Evolutionary conservation across 2,329 filamentous ascomycete genomes (phyloP), one percentile per base, ranked within the genome.

Genomic region (Paracorniculantispora psalliotae): DNA sequence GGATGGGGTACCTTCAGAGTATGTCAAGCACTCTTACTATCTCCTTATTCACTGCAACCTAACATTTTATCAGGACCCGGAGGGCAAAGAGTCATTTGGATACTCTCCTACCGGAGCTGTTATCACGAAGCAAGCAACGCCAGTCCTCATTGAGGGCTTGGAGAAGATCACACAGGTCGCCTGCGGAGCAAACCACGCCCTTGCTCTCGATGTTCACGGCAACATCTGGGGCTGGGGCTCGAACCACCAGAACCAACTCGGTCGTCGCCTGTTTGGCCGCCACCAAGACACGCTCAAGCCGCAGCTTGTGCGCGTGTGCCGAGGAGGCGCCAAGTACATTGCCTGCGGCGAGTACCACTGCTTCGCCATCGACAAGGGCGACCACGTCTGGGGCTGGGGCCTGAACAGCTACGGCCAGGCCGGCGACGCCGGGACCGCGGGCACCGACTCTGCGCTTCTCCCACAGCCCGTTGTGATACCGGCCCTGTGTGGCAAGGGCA

Each of bases 391-490:
- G 73, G 81, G 83, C 0, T 93, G 90, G 89, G 90, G 90, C n/a
- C 75, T 90, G 35, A 93, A 94, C 77, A 88, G 86, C 71, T 92
- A 87, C 68, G 87, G 86, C 61, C 84, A 93, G 73, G 88, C 87
- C 12, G 90, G 87, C 49, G 75, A 81, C 55, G 77, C 79, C 55
- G 56, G 56, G 23, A 57, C 49, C 1, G 65, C 66, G 4, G 63
- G 66, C 1, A 52, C 54, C 7, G 61, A 86, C 62, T 81, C 82
- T 60, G 81, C 83, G 17, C 79, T 86, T 61, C 79, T 92, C 57
- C 77, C 85, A 8, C 80, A 82, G 60, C 87, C 90, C 2, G 83
- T 81, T 15, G 72, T 86, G 30, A 83, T 94, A 26, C 72, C 81
- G 4, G 80, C 79, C 4, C 80, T 96, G 8, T 76, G 77, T 33